These are phyloP conservation scores for Cucurbita ficifolia DNA, from an alignment of 306 rosid species.

Conservation along the genomic window DNA sequence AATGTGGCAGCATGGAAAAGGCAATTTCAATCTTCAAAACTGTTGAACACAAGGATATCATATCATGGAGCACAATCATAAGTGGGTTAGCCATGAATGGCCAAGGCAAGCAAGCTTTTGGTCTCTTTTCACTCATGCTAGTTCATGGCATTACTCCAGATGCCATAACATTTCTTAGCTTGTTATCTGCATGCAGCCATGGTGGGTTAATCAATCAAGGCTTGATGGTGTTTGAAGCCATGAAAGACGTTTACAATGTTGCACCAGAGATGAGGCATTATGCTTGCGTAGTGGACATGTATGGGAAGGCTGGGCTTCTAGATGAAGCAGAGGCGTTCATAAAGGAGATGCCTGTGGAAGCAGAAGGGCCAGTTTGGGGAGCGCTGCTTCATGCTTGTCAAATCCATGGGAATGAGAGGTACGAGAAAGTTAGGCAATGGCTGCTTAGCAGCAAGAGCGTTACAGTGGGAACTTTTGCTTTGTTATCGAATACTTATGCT, in stretches of 20 bases:
- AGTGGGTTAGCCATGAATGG: slow-evolving; percentile 73
- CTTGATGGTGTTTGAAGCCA: slow-evolving; percentile 38
- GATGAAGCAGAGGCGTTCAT: slow-evolving; percentile 49
- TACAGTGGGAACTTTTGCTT: slow-evolving; percentile 46
- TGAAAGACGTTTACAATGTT: slow-evolving; percentile 34
- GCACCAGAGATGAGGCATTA: slow-evolving; percentile 18
- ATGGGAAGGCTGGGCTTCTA: slow-evolving; percentile 39
- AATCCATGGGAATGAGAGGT: slow-evolving; percentile 41
- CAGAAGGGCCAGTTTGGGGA: slow-evolving; percentile 47
- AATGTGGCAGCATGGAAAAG: slow-evolving; percentile 37
- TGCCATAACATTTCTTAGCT: slow-evolving; percentile 49
- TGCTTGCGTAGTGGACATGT: slow-evolving; percentile 28
- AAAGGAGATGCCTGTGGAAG: slow-evolving; percentile 19
- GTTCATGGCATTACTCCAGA: slow-evolving; percentile 53
- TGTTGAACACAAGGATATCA: slow-evolving; percentile 34
- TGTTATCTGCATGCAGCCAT: slow-evolving; percentile 65
- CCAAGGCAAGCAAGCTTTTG: slow-evolving; percentile 27
- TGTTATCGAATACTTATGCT: slow-evolving; percentile 51
- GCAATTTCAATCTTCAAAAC: slow-evolving; percentile 31
- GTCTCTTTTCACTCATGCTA: slow-evolving; percentile 54
- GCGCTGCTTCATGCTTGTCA: slow-evolving; percentile 62
- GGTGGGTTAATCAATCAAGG: slow-evolving; percentile 25
- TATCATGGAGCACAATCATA: slow-evolving; percentile 60
- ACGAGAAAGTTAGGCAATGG: slow-evolving; percentile 31
- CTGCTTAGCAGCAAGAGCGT: slow-evolving; percentile 16